Base-by-base conservation (phyloP, 2,329 filamentous ascomycete species). In the Exophiala viscosa region DNA sequence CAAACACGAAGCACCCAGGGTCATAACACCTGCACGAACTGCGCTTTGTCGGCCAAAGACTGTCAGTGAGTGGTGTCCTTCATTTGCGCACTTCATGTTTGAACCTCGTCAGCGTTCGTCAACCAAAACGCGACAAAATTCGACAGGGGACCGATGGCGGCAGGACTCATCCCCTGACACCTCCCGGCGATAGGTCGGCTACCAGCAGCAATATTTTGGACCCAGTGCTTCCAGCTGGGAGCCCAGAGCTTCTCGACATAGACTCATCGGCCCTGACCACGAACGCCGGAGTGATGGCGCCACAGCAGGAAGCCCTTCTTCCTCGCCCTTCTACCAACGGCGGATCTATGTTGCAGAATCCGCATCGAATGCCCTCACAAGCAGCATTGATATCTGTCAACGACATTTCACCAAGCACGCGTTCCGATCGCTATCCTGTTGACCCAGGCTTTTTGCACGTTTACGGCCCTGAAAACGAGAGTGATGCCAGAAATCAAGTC, bases 381-480 rank as follows among this genome's bases (percentile, higher is more conserved):
- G 8, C 23, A 28, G 23, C 23, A 28, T 28, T 7, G 8, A 28
- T 28, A 28, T 28, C 23, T 7, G 8, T 28, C 5, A 28, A 28
- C 23, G 23, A 28, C 23, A 28, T 28, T 28, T 28, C 23, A 28
- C 23, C 23, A 28, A 28, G 23, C 23, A 28, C 23, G 23, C 23
- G 23, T 7, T 28, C 23, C 23, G 23, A 13, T 35, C 47, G 48
- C 9, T 40, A 51, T 39, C 31, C 47, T 10, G 49, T 52, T 13
- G 49, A 52, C 33, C 31, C 49, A n/a, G 49, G 49, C n/a, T 52
- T 52, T 42, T 17, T 52, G 11, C 34, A 28, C 13, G 45, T 53
- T 15, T 50, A 49, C 28, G 47, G 45, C 23, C 51, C 39, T 2
- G 45, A 54, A 32, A 38, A 49, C 33, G 50, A 44, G 4, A 33